A percentile compares a stretch with the other conserved stretches of the same genome.
Conservation (phyloP, 805 yeast species). For the Pichia kluyveri region DNA sequence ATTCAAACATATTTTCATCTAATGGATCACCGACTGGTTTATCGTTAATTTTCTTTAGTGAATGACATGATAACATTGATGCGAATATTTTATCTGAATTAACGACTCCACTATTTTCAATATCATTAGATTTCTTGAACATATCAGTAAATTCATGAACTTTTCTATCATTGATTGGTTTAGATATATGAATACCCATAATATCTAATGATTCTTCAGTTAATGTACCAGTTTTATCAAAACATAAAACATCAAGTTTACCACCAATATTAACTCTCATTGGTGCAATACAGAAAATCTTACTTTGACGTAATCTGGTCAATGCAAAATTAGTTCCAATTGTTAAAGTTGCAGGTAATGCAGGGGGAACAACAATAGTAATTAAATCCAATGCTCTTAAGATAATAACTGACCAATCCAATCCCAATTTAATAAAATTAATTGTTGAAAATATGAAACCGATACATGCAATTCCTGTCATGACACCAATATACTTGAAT, state of each 20-base stretch:
- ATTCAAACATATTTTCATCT: conserved; percentile 88
- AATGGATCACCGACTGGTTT: conserved; percentile 90
- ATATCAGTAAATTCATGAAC: conserved; percentile 22
- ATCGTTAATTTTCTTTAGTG: conserved; percentile 68
- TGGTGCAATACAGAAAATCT: conserved; percentile 87
- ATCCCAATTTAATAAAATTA: conserved; percentile 70
- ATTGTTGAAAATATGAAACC: conserved; percentile 82
- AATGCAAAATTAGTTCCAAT: conserved; percentile 94
- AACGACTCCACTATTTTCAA: conserved; percentile 8
- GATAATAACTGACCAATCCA: conserved; percentile 61
- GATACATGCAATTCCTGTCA: conserved; percentile 73
- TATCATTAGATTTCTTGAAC: conserved; percentile 8
- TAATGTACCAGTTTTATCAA: conserved; percentile 95
- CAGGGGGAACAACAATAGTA: conserved; percentile 98
- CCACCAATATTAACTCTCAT: conserved; percentile 95
- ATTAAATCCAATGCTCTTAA: conserved; percentile 88
- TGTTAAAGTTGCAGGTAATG: conserved; percentile 93
- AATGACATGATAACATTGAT: conserved; percentile 75
- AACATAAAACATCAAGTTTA: conserved; percentile 79
- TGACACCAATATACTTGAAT: conserved; percentile 90
- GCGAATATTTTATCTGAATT: conserved; percentile 21
- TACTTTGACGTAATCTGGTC: conserved; percentile 54
- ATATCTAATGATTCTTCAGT: conserved; percentile 96
- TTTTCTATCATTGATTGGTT: conserved; percentile 23
- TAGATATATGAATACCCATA: conserved; percentile 39